Percentiles rank a stretch among this genome's conserved stretches.
phyloP scores from a whole-genome alignment of 768 basidiomycete genomes.

The Boletus insuetus region DNA sequence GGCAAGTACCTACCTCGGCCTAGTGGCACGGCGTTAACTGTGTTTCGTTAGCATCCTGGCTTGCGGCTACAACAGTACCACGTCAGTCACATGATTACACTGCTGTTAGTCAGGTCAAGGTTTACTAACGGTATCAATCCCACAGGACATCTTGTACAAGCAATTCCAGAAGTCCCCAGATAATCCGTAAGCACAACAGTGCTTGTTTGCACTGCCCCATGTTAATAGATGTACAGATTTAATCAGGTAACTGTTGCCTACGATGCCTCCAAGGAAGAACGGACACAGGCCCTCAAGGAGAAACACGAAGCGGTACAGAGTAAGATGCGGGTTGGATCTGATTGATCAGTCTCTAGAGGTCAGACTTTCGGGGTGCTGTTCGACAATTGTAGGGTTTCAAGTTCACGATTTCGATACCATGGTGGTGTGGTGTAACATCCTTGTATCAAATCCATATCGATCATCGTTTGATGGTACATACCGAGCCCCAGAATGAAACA shows the following conservation, averaged over 20 bases:
- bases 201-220: conserved; percentile 5
- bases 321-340: conserved; percentile 49
- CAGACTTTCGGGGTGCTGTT: background rate
- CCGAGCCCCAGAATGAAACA: conserved; percentile 8
- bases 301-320: conserved; percentile 64
- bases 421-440: background rate
- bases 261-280: conserved; percentile 86
- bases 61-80: conserved; percentile 89
- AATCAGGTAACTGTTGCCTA: conserved; percentile 79
- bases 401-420: conserved; percentile 6
- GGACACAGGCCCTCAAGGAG: conserved; percentile 68
- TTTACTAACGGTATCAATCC: background rate
- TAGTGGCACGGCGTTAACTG: conserved; percentile 10
- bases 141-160: conserved; percentile 82
- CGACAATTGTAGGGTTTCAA: background rate
- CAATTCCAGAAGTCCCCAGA: conserved; percentile 96
- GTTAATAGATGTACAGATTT: conserved; percentile 48
- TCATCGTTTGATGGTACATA: conserved; percentile 4
- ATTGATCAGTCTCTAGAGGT: background rate
- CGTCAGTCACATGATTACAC: conserved; percentile 36
- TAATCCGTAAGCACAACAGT: conserved; percentile 66
- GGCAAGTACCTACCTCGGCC: conserved; percentile 40
- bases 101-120: background rate
- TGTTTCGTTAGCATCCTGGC: conserved; percentile 67
- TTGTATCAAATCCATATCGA: background rate